phyloP scores from a whole-genome alignment of 805 yeast species.

The Kluyveromyces dobzhanskii region DNA sequence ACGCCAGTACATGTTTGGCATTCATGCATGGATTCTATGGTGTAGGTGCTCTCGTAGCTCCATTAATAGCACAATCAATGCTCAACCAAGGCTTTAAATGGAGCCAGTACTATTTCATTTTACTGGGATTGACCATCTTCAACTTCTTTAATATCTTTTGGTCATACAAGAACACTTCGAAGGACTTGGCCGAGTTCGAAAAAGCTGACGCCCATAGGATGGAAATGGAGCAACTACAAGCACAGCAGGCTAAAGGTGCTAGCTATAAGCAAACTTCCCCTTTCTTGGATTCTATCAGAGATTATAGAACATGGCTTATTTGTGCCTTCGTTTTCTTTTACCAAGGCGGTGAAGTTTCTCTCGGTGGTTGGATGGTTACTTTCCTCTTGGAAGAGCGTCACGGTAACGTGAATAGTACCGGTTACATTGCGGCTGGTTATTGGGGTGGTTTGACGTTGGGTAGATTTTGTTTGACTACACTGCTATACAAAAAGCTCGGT shows the following conservation, averaged over 20 bases:
- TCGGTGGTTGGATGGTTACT: conserved; percentile 62
- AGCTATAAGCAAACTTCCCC: conserved; percentile 14
- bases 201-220: conserved; percentile 4
- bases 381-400: conserved; percentile 44
- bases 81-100: conserved; percentile 42
- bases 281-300: conserved; percentile 33
- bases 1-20: conserved; percentile 43
- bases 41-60: conserved; percentile 54
- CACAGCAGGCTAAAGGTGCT: neutral
- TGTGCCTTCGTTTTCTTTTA: conserved; percentile 49
- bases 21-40: conserved; percentile 56
- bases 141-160: conserved; percentile 29
- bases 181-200: conserved; percentile 32
- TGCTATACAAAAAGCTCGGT: conserved; percentile 34
- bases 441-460: conserved; percentile 62
- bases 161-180: conserved; percentile 40
- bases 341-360: conserved; percentile 55
- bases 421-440: conserved; percentile 55
- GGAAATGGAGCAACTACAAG: conserved; percentile 6
- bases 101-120: conserved; percentile 48
- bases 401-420: conserved; percentile 35
- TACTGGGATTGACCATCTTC: conserved; percentile 35
- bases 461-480: conserved; percentile 40
- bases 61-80: conserved; percentile 49
- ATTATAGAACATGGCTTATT: conserved; percentile 41